Base-by-base conservation (phyloP, 495 filamentous ascomycete genomes). In the Daldinia childiae region DNA sequence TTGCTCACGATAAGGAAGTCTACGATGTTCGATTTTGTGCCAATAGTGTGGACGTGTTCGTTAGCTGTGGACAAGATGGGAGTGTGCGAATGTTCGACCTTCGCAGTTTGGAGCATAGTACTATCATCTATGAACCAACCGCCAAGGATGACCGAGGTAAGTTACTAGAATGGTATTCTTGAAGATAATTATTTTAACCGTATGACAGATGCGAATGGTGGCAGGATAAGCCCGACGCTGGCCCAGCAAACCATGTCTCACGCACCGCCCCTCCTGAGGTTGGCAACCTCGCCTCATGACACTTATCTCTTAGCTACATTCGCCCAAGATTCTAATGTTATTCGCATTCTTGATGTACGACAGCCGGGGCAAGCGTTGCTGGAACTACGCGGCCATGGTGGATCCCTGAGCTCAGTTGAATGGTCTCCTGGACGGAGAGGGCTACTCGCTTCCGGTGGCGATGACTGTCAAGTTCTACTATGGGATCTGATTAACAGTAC, bases 51-150 rank as follows among this genome's bases (percentile, higher is more conserved):
- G 96, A 98, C 76, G 94, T 98, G 0, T 99, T 99, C 80, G 95
- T 97, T 17, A 95, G 92, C 79, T 99, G 95, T 79, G 95, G 95
- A 55, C 96, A 97, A 39, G 95, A 99, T 77, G 95, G 95, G 19
- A 98, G 95, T 79, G 95, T 99, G 43, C 88, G 95, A 61, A 99
- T 99, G 95, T 99, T 99, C 79, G 95, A 99, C 77, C 87, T 99
- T 15, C 87, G 95, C 68, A 98, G 95, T 77, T 83, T 99, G 26
- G 95, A 99, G 76, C 95, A 99, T 79, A 97, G 93, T 70, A 99
- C 95, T 57, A 99, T 99, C 74, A 99, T 99, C 70, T 99, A 99
- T 77, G 95, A 99, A 78, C 95, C 95, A 11, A 92, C 92, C 3
- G 90, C 92, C 59, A 97, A 95, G 80, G 90, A 90, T 58, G 94